Evolutionary conservation across 1,139 yeast genomes (phyloP).

Genomic region (Yarrowia galli): DNA sequence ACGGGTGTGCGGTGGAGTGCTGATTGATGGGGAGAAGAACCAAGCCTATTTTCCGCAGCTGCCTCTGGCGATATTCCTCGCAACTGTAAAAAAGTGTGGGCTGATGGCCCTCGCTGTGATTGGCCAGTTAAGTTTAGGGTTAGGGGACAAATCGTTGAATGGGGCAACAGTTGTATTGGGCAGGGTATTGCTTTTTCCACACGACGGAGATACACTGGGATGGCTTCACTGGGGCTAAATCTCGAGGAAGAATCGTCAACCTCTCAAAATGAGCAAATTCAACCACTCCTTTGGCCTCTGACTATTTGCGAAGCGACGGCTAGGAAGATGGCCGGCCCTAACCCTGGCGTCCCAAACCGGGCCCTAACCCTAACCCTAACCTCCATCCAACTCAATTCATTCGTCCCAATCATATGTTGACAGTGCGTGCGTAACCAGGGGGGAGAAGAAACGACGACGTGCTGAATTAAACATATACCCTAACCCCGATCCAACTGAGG

Average conservation of each 20-base stretch:
- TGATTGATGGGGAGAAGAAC: constrained; percentile 9
- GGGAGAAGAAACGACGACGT: background rate
- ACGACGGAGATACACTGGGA: too few species aligned
- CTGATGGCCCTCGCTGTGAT: constrained; percentile 36
- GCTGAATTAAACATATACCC: background rate
- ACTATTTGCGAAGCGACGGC: background rate
- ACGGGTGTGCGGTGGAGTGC: background rate
- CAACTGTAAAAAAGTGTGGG: constrained; percentile 38
- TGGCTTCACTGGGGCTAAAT: too few species aligned
- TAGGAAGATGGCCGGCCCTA: background rate
- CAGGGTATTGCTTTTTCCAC: background rate
- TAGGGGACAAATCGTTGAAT: background rate
- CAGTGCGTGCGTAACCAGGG: background rate
- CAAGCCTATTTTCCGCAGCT: constrained; percentile 4
- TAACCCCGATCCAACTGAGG: constrained; percentile 10
- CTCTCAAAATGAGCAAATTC: background rate
- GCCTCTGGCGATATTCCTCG: constrained; percentile 27
- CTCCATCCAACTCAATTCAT: constrained; percentile 7
- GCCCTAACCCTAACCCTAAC: background rate
- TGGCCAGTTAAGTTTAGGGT: constrained; percentile 41
- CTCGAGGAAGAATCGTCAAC: background rate
- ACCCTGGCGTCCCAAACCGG: background rate
- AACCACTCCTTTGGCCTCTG: background rate
- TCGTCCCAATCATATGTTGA: background rate
- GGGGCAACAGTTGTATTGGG: background rate